phyloP scores from a whole-genome alignment of 2,329 filamentous ascomycete genomes.

The Camptophora hylomeconis region DNA sequence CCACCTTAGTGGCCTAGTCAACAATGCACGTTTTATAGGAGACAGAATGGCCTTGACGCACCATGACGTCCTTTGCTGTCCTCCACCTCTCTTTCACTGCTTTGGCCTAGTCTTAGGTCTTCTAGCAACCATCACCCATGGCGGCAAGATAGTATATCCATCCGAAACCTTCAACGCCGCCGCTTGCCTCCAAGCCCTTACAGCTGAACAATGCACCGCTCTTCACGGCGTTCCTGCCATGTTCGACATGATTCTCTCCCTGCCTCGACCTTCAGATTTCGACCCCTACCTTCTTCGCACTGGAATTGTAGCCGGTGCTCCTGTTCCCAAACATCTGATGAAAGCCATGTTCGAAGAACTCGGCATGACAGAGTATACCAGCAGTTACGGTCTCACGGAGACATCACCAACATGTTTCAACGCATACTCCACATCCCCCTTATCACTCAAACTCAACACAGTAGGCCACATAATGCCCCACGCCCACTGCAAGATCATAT shows the following conservation, averaged over 20 bases:
- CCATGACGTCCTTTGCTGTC: constrained; percentile 62
- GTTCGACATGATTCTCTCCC: constrained; percentile 54
- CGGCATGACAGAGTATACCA: constrained; percentile 62
- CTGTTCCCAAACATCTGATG: constrained; percentile 64
- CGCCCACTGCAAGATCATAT: constrained; percentile 63
- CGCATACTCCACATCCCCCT: constrained; percentile 58
- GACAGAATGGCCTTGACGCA: constrained; percentile 59
- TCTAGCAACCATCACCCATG: constrained; percentile 59
- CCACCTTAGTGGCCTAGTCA: constrained; percentile 32
- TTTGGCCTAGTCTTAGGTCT: constrained; percentile 70
- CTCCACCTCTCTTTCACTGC: constrained; percentile 74
- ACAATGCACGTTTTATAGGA: constrained; percentile 58
- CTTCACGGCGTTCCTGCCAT: constrained; percentile 74
- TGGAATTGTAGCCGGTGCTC: constrained; percentile 66
- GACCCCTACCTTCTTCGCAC: constrained; percentile 48
- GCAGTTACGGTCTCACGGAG: constrained; percentile 58
- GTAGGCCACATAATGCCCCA: constrained; percentile 69
- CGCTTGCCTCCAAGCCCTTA: constrained; percentile 53
- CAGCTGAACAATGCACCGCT: constrained; percentile 56
- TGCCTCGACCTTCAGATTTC: constrained; percentile 35
- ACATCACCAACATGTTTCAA: constrained; percentile 72
- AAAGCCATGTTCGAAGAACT: constrained; percentile 56
- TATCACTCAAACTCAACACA: constrained; percentile 53
- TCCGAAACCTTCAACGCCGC: constrained; percentile 58
- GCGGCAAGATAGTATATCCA: constrained; percentile 63